Evolutionary conservation across 139 green algal species (phyloP), one percentile per base, ranked within the genome.

Genomic region (Picochlorum sp.): DNA sequence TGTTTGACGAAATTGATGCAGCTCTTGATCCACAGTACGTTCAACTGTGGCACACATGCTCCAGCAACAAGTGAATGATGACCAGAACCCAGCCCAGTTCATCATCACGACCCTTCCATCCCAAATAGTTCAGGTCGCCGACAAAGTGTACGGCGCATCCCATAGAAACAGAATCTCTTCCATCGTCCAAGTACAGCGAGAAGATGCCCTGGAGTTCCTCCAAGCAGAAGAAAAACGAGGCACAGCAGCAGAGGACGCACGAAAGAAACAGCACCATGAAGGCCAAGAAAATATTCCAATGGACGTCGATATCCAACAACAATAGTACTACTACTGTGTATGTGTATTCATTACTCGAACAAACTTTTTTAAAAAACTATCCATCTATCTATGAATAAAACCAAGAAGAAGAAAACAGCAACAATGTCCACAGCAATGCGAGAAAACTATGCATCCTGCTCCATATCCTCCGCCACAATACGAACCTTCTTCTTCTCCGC

Each of bases 1-100:
- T 99, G 18, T 98, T 98, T 68, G 94, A 99, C 68, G 94, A 99
- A 79, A 97, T 99, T 24, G 94, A 98, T 78, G 94, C 94, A 0
- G 94, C 94, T 14, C 79, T 98, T 59, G 94, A 98, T 72, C 89
- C 92, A 21, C 81, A 94, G 79, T 96, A 96, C 37, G 86, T 21
- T 86, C 85, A 16, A 82, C 90, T 1, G 92, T 98, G 20, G 92
- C 86, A 6, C 67, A 78, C 60, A 91, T 95, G 83, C 75, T 97
- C 64, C 66, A 66, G 28, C 70, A 70, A 61, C 90, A 95, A 68
- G 79, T 84, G 3, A 57, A 85, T 41, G 84, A 90, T 20, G 57
- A 75, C 15, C 37, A 50, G 51, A 81, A 85, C 50, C 80, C 86
- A 13, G 87, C 90, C 5, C 95, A 98, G 80, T 99, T 99, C 79